These are phyloP conservation scores for Dipteronia dyeriana DNA, from an alignment of 345 rosid genomes.

Conservation along the genomic window DNA sequence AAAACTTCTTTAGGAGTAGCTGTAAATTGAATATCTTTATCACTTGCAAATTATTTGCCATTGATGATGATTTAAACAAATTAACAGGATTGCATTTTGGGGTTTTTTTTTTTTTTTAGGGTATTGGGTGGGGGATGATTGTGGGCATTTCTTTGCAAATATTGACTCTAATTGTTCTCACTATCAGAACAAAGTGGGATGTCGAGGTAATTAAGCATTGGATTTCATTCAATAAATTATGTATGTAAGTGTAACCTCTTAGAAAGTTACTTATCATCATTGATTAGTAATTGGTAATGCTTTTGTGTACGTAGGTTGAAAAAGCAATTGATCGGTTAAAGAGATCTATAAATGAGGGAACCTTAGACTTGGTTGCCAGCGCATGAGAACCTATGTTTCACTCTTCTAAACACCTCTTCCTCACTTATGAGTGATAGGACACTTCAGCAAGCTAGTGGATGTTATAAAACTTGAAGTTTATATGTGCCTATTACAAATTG, in stretches of 20 bases:
- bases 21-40: constrained; percentile 36
- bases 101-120: constrained; percentile 37
- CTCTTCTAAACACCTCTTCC: no score
- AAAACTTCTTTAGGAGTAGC: constrained; percentile 76
- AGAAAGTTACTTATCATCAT: background rate
- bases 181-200: constrained; percentile 79
- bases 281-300: background rate
- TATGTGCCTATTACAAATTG: no score
- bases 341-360: constrained; percentile 45
- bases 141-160: constrained; percentile 77
- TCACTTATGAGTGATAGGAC: no score
- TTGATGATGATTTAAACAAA: background rate
- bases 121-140: constrained; percentile 96
- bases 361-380: constrained; percentile 22
- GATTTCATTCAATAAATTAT: background rate
- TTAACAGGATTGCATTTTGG: no score
- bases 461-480: no score
- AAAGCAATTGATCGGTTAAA: constrained; percentile 55
- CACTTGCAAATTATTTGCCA: background rate
- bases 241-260: no score
- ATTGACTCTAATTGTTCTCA: constrained; percentile 54
- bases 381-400: constrained; percentile 3
- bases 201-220: constrained; percentile 47
- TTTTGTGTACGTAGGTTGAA: constrained; percentile 47
- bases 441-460: no score